These are phyloP conservation scores for Lentinula lateritia DNA, from an alignment of 768 basidiomycete genomes.

Conservation along the genomic window DNA sequence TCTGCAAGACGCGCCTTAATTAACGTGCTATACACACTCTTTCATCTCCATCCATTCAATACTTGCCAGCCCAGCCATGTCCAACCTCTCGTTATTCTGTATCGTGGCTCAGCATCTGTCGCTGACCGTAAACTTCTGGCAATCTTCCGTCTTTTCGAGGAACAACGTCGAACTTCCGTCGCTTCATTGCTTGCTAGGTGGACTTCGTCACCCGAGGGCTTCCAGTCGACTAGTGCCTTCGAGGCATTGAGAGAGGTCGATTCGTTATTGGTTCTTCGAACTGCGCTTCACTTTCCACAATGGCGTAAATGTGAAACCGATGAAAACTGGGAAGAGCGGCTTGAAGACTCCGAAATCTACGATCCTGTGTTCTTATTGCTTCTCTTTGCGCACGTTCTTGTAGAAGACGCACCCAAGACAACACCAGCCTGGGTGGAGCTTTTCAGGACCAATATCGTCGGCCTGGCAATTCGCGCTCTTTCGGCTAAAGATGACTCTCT, in stretches of 20 bases:
- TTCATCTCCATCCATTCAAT: conserved; percentile 71
- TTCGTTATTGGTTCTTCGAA: conserved; percentile 58
- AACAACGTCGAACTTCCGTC: conserved; percentile 58
- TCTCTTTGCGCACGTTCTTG: conserved; percentile 62
- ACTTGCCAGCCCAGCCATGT: conserved; percentile 84
- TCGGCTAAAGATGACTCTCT: conserved; percentile 59
- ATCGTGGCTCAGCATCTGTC: conserved; percentile 63
- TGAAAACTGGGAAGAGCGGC: conserved; percentile 12
- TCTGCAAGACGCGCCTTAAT: conserved; percentile 39
- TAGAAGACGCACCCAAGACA: conserved; percentile 49
- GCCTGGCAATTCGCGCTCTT: conserved; percentile 66
- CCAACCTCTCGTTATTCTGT: conserved; percentile 69
- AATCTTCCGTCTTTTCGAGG: conserved; percentile 77
- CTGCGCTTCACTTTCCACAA: conserved; percentile 65
- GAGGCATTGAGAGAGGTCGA: conserved; percentile 73
- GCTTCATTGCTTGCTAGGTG: conserved; percentile 60
- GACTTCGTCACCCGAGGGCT: conserved; percentile 42
- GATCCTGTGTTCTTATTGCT: conserved; percentile 76
- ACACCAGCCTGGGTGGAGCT: conserved; percentile 82
- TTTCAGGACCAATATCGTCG: conserved; percentile 74
- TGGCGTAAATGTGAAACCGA: conserved; percentile 47
- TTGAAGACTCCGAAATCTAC: conserved; percentile 46
- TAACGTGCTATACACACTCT: conserved; percentile 57
- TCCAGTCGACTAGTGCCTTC: conserved; percentile 40
- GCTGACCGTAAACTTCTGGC: conserved; percentile 66